Conservation (phyloP, 2,329 filamentous ascomycete genomes). For the Celoporthe dispersa region DNA sequence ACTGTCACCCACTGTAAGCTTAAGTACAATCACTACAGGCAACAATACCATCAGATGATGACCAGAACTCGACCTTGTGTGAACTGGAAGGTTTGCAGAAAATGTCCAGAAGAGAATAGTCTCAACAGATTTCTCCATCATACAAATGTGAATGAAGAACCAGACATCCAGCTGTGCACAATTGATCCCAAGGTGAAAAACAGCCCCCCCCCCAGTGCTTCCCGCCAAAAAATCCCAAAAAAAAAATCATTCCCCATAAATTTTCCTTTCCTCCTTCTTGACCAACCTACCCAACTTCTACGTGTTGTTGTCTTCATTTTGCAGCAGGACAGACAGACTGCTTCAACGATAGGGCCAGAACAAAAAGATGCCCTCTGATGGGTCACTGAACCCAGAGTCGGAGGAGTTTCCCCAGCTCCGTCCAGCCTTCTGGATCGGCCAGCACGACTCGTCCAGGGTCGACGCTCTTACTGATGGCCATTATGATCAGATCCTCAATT, state of each 20-base stretch:
- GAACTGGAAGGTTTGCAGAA: background rate
- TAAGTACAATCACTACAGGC: background rate
- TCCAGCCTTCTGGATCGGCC: constrained; percentile 69
- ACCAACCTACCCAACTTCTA: background rate
- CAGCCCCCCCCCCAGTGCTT: background rate
- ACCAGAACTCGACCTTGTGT: background rate
- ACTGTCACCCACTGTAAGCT: background rate
- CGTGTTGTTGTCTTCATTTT: background rate
- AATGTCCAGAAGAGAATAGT: too few species aligned
- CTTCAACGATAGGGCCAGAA: background rate
- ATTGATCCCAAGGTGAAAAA: background rate
- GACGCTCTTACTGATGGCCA: constrained; percentile 66
- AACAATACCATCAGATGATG: too few species aligned
- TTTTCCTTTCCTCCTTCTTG: background rate
- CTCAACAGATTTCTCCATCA: too few species aligned
- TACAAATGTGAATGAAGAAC: background rate
- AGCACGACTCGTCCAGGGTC: constrained; percentile 70
- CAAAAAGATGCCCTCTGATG: constrained; percentile 11
- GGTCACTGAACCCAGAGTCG: constrained; percentile 36
- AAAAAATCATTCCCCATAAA: background rate
- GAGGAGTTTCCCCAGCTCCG: constrained; percentile 37
- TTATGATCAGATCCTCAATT: constrained; percentile 69
- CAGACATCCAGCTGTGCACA: background rate
- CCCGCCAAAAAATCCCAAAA: background rate
- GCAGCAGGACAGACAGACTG: background rate